phyloP scores from a whole-genome alignment of 352 stramenopile genomes.

The Globisporangium nagaii region DNA sequence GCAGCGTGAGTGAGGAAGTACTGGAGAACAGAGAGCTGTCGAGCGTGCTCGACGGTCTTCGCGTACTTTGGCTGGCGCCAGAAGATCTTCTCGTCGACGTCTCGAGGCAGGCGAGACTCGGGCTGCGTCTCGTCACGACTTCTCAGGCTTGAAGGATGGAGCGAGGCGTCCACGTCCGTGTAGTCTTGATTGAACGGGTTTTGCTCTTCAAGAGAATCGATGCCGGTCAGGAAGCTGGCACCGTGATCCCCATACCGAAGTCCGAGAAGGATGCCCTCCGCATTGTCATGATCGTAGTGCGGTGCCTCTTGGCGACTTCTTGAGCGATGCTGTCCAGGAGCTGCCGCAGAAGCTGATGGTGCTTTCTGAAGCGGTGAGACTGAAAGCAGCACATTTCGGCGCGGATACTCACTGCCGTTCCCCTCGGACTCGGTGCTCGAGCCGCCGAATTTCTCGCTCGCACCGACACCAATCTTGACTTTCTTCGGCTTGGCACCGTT shows the following conservation, averaged over 20 bases:
- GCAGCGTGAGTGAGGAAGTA: background rate
- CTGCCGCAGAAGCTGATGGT: no score
- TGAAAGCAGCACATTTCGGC: no score
- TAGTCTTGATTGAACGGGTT: no score
- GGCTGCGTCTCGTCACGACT: no score
- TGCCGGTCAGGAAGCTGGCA: no score
- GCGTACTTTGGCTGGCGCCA: background rate
- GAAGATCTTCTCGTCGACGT: background rate
- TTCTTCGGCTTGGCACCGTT: background rate
- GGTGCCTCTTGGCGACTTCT: background rate
- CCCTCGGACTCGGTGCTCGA: background rate
- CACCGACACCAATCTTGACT: no score
- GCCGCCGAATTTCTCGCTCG: background rate
- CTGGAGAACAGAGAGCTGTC: background rate
- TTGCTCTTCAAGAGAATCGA: no score
- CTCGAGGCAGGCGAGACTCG: background rate
- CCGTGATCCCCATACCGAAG: background rate
- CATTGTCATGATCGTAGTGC: background rate
- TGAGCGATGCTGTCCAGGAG: no score
- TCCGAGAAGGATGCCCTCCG: slow-evolving; percentile 6
- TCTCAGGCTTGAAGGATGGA: no score
- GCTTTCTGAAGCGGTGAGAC: no score
- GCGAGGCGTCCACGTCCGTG: no score
- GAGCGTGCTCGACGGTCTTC: background rate
- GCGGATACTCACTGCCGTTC: no score